Evolutionary conservation across 352 stramenopile genomes (phyloP), one percentile per base, ranked within the genome.

Genomic region (Globisporangium acanthophoron): DNA sequence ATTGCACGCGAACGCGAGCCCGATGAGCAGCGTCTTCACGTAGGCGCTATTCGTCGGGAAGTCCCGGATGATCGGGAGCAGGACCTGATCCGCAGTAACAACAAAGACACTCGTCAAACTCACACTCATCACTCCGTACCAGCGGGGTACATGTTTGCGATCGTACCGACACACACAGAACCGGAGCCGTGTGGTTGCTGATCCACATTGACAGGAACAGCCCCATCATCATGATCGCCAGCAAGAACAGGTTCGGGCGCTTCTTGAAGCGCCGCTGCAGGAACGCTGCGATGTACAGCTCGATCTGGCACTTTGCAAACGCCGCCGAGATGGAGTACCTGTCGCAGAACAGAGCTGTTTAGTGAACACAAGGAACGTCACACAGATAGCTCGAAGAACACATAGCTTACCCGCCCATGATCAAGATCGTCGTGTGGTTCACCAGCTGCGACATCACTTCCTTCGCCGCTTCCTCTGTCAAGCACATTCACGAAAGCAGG

Each of bases 191-290:
- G 75, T 97, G 89, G 74, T 97, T 97, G 56, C 78, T 95, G 66
- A 97, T 97, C 87, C 89, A 96, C 85, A 96, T 97, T 12, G 88
- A 97, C 6, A 97, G 61, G 61, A 97, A 96, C 21, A 97, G 64
- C 16, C 89, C 90, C 86, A 96, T 96, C 51, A 96, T 73, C 90
- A 97, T 97, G 59, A 97, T 96, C 31, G 90, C 88, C 18, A 97
- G 73, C 33, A 97, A 61, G 52, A 97, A 97, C 29, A 97, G 60
- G 33, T 92, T 88, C 9, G 90, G 90, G 31, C 78, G 78, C 70
- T 94, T 92, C 62, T 96, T 96, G 50, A 97, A 96, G 11, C 75
- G 77, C 11, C 86, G 76, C 64, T 97, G 90, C 46, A 97, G 63
- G 50, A 94, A 87, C 13, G 87, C 80, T 6, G 90, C 90, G 51